Evolutionary conservation across 495 filamentous ascomycete genomes (phyloP).

Genomic region (Hypoxylon fragiforme): DNA sequence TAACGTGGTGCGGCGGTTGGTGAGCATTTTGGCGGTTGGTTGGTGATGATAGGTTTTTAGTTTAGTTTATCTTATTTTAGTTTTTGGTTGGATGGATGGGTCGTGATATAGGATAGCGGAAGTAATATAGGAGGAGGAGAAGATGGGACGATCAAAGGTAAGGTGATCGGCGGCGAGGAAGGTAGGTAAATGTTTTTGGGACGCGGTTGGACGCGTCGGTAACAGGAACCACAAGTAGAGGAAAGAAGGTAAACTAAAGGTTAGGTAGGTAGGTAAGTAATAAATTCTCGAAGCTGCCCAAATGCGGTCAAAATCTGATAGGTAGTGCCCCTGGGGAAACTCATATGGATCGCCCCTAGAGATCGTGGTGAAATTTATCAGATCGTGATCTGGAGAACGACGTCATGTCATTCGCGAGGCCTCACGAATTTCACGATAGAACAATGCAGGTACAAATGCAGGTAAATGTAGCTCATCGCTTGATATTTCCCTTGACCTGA

Average conservation of each 20-base stretch:
- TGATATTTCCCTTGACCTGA: constrained; percentile 25
- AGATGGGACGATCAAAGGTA: too few relatives aligned
- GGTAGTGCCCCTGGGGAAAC: neutral
- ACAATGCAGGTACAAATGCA: neutral
- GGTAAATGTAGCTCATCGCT: constrained; percentile 5
- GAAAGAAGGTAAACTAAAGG: neutral
- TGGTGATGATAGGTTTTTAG: neutral
- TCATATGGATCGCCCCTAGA: constrained; percentile 12
- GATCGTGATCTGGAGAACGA: constrained; percentile 6
- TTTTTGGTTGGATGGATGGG: neutral
- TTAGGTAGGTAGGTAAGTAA: neutral
- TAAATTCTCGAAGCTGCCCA: too few relatives aligned
- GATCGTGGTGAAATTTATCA: constrained; percentile 25
- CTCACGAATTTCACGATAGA: too few relatives aligned
- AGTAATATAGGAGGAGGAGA: neutral
- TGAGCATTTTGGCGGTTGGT: constrained; percentile 26
- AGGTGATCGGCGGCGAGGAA: neutral
- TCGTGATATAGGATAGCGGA: neutral
- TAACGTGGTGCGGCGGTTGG: constrained; percentile 32
- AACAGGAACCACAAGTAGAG: too few relatives aligned
- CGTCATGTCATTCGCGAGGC: constrained; percentile 22
- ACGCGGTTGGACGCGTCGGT: neutral
- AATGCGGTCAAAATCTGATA: constrained; percentile 8
- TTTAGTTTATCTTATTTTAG: neutral
- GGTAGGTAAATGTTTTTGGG: neutral